Conservation (phyloP, 2,329 filamentous ascomycete species). For the Sclerotiophoma versabilis region DNA sequence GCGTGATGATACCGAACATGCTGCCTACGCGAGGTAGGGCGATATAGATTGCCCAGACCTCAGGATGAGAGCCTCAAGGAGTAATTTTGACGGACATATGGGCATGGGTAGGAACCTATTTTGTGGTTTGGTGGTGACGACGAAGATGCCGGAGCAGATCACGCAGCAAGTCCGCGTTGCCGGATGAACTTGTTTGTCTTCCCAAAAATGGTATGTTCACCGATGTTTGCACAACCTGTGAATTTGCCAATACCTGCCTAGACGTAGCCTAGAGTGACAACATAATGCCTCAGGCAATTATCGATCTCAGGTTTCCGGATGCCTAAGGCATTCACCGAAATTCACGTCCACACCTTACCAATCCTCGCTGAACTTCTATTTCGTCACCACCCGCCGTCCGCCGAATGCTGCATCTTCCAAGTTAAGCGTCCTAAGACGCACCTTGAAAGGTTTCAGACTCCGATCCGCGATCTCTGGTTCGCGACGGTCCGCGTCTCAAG, state of each 20-base stretch:
- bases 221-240: not conserved
- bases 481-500: constrained; percentile 19
- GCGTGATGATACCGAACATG: not conserved
- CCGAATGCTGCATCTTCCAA: not conserved
- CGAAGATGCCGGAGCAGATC: not conserved
- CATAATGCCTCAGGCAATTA: not conserved
- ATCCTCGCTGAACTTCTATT: not conserved
- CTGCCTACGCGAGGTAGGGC: constrained; percentile 2
- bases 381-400: not conserved
- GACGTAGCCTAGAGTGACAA: not conserved
- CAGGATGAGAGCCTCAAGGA: not conserved
- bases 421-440: not conserved
- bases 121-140: not conserved
- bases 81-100: not conserved
- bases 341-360: not conserved
- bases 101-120: not conserved
- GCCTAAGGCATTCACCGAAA: not conserved
- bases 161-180: not conserved
- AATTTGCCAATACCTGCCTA: not conserved
- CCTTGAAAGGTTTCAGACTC: not conserved
- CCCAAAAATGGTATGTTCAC: not conserved
- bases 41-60: not conserved
- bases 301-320: not conserved
- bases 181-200: not conserved
- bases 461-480: constrained; percentile 18